Percentiles rank a stretch among this genome's conserved stretches.
Evolutionary conservation across 108 stramenopile species (phyloP).

Genomic region (Nitzschia palea): DNA sequence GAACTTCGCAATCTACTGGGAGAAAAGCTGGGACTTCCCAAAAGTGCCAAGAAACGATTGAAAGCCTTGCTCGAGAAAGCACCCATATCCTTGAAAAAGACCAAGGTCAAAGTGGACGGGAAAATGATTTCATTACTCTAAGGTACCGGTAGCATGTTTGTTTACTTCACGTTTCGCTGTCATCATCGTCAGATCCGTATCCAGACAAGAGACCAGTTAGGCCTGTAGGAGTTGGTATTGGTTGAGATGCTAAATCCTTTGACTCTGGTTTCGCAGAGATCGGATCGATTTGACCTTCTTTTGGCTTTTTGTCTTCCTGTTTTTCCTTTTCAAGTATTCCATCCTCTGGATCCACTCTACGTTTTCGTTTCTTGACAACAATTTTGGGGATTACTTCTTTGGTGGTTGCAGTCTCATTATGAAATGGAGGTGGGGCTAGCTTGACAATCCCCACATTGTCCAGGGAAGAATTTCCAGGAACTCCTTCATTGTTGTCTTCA

Average conservation of each 20-base stretch:
- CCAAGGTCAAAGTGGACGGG: conserved; percentile 35
- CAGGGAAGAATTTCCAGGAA: background rate
- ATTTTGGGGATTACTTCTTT: conserved; percentile 16
- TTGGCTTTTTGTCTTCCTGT: background rate
- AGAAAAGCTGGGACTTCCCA: conserved; percentile 25
- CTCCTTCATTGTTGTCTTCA: background rate
- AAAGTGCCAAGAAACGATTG: conserved; percentile 26
- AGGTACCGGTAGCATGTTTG: background rate
- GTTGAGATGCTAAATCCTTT: no score
- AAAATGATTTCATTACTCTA: conserved; percentile 29
- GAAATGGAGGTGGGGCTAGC: background rate
- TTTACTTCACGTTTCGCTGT: conserved; percentile 12
- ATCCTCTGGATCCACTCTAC: conserved; percentile 3
- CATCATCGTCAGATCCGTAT: conserved; percentile 56
- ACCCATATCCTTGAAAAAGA: conserved; percentile 12
- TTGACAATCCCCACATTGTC: no score
- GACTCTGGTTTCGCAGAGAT: no score
- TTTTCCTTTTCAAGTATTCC: background rate
- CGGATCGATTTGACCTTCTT: conserved; percentile 5
- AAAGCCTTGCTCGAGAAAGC: conserved; percentile 30
- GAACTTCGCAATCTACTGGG: conserved; percentile 41
- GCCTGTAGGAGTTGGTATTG: conserved; percentile 4
- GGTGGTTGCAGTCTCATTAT: background rate
- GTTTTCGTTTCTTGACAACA: conserved; percentile 34
- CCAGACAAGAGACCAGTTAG: conserved; percentile 54